Conservation (phyloP, 2,329 filamentous ascomycete species). For the Pseudogymnoascus sp. region DNA sequence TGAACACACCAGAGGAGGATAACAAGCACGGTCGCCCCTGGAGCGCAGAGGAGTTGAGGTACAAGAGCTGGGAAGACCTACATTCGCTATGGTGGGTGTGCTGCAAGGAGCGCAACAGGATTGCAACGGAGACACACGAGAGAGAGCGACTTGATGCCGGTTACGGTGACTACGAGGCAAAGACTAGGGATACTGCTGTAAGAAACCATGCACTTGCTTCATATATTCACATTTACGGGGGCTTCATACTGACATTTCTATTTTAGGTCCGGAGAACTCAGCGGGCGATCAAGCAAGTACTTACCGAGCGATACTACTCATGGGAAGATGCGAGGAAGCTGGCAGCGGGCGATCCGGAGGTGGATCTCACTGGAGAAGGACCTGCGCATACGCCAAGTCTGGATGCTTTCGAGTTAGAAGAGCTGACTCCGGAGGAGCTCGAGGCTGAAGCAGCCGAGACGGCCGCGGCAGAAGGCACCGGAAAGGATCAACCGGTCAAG, state of each 20-base stretch:
- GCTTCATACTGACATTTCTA: conserved; percentile 12
- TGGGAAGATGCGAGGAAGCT: conserved; percentile 69
- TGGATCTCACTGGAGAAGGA: conserved; percentile 37
- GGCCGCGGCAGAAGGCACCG: not conserved
- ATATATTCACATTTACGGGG: conserved; percentile 11
- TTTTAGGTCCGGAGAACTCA: conserved; percentile 66
- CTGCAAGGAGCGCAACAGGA: conserved; percentile 79
- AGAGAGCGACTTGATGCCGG: conserved; percentile 57
- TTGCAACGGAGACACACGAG: conserved; percentile 69
- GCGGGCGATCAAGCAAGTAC: conserved; percentile 69
- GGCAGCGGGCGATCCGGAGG: conserved; percentile 57
- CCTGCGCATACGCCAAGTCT: conserved; percentile 20
- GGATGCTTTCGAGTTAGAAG: conserved; percentile 18
- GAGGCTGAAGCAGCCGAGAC: not conserved
- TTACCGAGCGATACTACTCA: conserved; percentile 82
- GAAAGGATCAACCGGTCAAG: not conserved
- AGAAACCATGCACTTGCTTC: conserved; percentile 26
- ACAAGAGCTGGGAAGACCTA: conserved; percentile 89
- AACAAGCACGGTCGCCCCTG: conserved; percentile 69
- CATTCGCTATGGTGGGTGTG: conserved; percentile 94
- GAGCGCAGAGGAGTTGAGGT: conserved; percentile 75
- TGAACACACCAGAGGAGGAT: conserved; percentile 65
- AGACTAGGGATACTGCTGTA: conserved; percentile 58
- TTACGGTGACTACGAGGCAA: conserved; percentile 63
- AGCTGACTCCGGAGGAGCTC: conserved; percentile 13